Percentiles rank a stretch among this genome's conserved stretches.
These are phyloP conservation scores for Scolecobasidium constrictum DNA, from an alignment of 2,329 filamentous ascomycete genomes.

Conservation along the genomic window DNA sequence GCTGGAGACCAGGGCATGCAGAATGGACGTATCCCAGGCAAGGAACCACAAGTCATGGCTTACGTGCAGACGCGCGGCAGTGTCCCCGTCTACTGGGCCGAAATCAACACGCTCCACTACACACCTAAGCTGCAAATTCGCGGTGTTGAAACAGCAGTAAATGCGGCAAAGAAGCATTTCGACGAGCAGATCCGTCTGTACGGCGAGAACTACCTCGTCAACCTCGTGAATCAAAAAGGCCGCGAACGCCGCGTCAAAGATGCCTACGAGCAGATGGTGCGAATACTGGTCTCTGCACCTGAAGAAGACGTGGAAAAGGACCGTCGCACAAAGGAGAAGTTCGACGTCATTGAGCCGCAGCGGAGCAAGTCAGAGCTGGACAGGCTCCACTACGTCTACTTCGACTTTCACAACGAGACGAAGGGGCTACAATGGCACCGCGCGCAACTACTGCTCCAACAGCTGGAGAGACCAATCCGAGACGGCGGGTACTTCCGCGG, in stretches of 20 bases:
- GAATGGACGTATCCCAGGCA: constrained; percentile 57
- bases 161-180: constrained; percentile 78
- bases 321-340: constrained; percentile 61
- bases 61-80: constrained; percentile 96
- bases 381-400: constrained; percentile 90
- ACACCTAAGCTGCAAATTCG: constrained; percentile 83
- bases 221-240: constrained; percentile 92
- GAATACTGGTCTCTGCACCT: constrained; percentile 59
- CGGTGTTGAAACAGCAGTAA: constrained; percentile 66
- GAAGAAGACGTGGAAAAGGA: constrained; percentile 50
- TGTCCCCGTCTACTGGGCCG: constrained; percentile 91
- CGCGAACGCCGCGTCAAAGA: constrained; percentile 82
- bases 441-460: constrained; percentile 75
- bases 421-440: constrained; percentile 92
- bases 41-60: constrained; percentile 79
- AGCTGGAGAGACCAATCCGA: constrained; percentile 63
- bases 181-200: constrained; percentile 88
- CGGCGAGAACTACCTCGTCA: constrained; percentile 94
- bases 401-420: constrained; percentile 96
- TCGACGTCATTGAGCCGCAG: constrained; percentile 61
- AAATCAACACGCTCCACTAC: constrained; percentile 88
- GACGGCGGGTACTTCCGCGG: constrained; percentile 88
- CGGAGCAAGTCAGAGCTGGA: constrained; percentile 56
- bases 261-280: constrained; percentile 85
- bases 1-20: constrained; percentile 65